Percentiles rank a stretch among this genome's conserved stretches.
Conservation (phyloP, 1,284 basidiomycete species). For the Ceratorhiza oryzae-sativae region DNA sequence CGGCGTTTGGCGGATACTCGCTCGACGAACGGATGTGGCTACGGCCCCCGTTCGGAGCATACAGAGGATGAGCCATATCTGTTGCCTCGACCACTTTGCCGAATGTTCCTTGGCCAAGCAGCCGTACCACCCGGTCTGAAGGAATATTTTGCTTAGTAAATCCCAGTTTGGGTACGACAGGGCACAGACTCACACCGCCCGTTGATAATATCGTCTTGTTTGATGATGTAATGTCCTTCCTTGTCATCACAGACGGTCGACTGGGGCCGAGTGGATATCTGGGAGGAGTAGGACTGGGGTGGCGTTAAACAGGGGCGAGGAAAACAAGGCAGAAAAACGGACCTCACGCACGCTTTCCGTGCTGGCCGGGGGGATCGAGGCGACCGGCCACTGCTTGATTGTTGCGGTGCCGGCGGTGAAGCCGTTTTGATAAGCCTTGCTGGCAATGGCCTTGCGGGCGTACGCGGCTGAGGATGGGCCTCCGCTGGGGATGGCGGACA, state of each 20-base stretch:
- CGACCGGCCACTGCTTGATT: conserved; percentile 36
- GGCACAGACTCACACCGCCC: conserved; percentile 69
- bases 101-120: conserved; percentile 97
- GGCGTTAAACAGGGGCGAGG: neutral
- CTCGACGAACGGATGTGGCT: conserved; percentile 19
- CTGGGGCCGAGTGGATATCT: conserved; percentile 49
- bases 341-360: conserved; percentile 35
- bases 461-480: conserved; percentile 40
- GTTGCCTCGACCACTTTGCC: conserved; percentile 98
- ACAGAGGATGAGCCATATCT: conserved; percentile 67
- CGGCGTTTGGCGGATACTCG: conserved; percentile 45
- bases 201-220: conserved; percentile 86
- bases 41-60: conserved; percentile 40
- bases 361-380: conserved; percentile 13
- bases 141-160: neutral
- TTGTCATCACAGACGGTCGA: conserved; percentile 79
- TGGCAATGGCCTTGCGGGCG: conserved; percentile 43
- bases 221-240: conserved; percentile 94
- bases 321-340: conserved; percentile 15
- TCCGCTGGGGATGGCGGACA: conserved; percentile 26
- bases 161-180: conserved; percentile 9
- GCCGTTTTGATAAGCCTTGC: conserved; percentile 41
- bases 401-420: conserved; percentile 36
- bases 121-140: conserved; percentile 86
- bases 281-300: conserved; percentile 40